phyloP scores from a whole-genome alignment of 2,329 filamentous ascomycete species.

The Trichophyton equinum region DNA sequence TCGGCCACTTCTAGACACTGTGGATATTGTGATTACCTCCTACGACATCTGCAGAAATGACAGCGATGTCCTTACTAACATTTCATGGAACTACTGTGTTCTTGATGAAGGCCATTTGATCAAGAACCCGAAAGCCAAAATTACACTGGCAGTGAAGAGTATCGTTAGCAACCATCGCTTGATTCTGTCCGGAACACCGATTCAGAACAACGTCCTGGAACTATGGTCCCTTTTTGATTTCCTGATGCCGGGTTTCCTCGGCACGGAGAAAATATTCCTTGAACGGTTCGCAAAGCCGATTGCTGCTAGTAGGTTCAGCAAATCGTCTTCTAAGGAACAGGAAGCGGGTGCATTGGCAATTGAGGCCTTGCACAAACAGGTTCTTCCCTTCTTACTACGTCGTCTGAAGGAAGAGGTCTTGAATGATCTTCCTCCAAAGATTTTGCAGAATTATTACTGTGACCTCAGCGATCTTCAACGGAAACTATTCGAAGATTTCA shows the following conservation, averaged over 20 bases:
- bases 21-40: conserved; percentile 91
- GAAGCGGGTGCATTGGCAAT: conserved; percentile 92
- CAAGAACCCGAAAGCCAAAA: conserved; percentile 97
- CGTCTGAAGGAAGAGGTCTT: conserved; percentile 96
- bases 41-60: conserved; percentile 98
- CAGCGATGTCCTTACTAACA: conserved; percentile 64
- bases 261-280: conserved; percentile 90
- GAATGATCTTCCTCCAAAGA: conserved; percentile 93
- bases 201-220: conserved; percentile 95
- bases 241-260: conserved; percentile 95
- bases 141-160: conserved; percentile 81
- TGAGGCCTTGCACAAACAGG: conserved; percentile 96
- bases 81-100: conserved; percentile 95
- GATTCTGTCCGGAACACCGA: conserved; percentile 91
- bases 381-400: conserved; percentile 86
- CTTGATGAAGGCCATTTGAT: conserved; percentile 96
- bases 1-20: conserved; percentile 55
- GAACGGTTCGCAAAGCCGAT: conserved; percentile 93
- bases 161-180: conserved; percentile 84
- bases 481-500: conserved; percentile 93
- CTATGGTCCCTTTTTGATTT: conserved; percentile 98
- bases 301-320: conserved; percentile 84
- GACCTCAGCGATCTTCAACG: conserved; percentile 90
- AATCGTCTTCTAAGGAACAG: conserved; percentile 96
- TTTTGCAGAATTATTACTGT: conserved; percentile 98